These are phyloP conservation scores for Deinandra increscens DNA, from an alignment of 129 eudicot species.

Conservation along the genomic window DNA sequence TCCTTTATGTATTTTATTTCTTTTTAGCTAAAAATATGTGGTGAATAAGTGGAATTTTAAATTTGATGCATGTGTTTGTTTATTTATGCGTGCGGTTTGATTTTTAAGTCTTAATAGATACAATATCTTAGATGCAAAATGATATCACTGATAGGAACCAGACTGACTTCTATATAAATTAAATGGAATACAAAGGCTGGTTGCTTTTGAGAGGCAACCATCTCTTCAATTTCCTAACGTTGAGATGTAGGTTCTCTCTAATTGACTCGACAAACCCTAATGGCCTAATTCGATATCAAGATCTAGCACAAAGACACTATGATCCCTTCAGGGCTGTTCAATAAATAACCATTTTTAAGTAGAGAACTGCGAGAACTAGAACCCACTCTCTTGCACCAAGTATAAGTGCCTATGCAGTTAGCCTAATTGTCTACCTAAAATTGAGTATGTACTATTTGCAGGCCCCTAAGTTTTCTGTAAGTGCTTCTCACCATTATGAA, in stretches of 20 bases:
- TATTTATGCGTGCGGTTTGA: constrained; percentile 1
- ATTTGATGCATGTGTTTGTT: neutral
- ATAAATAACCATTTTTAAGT: no score
- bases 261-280: neutral
- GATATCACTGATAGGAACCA: neutral
- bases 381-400: no score
- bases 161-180: neutral
- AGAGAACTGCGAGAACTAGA: no score
- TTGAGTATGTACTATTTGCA: no score
- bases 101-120: neutral
- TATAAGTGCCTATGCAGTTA: no score
- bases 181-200: neutral
- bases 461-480: no score
- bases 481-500: no score
- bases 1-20: neutral
- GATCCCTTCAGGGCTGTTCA: no score
- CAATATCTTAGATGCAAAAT: no score
- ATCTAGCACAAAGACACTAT: no score
- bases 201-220: neutral
- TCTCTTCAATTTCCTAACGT: neutral
- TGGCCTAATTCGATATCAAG: no score
- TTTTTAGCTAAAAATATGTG: constrained; percentile 7
- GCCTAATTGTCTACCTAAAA: no score
- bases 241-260: neutral
- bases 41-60: neutral